These are phyloP conservation scores for Pichia sp. DNA, from an alignment of 1,139 yeast species.

Conservation along the genomic window DNA sequence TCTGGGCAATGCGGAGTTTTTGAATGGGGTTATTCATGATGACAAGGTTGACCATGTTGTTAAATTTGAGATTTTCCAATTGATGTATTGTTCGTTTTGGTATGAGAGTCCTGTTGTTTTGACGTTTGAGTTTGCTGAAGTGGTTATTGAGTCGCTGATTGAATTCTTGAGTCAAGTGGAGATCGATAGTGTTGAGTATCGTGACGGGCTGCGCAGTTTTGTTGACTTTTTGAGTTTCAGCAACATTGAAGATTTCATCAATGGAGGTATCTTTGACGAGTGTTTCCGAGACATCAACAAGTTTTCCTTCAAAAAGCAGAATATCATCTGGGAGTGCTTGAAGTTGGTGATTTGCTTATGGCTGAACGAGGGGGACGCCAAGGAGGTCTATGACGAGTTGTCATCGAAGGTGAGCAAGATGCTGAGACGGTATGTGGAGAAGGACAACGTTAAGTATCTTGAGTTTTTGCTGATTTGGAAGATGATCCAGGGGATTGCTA, in stretches of 20 bases:
- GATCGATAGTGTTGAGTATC: not conserved
- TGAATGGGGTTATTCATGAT: not conserved
- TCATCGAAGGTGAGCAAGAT: not conserved
- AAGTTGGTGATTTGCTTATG: no score
- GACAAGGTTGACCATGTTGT: not conserved
- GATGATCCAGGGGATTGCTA: not conserved
- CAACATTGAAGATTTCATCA: slow-evolving; percentile 8
- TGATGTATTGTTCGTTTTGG: slow-evolving; percentile 11
- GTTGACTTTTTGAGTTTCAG: slow-evolving; percentile 3
- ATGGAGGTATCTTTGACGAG: slow-evolving; percentile 3
- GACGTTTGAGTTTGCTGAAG: slow-evolving; percentile 8
- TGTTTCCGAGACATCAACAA: slow-evolving; percentile 6
- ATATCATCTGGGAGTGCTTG: slow-evolving; percentile 11
- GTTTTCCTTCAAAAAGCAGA: slow-evolving; percentile 3
- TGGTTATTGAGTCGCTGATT: slow-evolving; percentile 1
- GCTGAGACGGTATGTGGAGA: slow-evolving; percentile 10
- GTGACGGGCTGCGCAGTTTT: slow-evolving; percentile 12
- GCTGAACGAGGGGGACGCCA: slow-evolving; percentile 7
- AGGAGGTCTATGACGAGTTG: not conserved
- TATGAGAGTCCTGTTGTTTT: slow-evolving; percentile 5
- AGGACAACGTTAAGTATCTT: slow-evolving; percentile 12
- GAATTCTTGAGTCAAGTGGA: slow-evolving; percentile 1
- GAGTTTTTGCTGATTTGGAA: slow-evolving; percentile 12
- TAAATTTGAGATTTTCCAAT: slow-evolving; percentile 11
- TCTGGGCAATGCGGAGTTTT: slow-evolving; percentile 6